Evolutionary conservation across 768 basidiomycete genomes (phyloP), one percentile per base, ranked within the genome.

Genomic region (Tephrocybe sp.): DNA sequence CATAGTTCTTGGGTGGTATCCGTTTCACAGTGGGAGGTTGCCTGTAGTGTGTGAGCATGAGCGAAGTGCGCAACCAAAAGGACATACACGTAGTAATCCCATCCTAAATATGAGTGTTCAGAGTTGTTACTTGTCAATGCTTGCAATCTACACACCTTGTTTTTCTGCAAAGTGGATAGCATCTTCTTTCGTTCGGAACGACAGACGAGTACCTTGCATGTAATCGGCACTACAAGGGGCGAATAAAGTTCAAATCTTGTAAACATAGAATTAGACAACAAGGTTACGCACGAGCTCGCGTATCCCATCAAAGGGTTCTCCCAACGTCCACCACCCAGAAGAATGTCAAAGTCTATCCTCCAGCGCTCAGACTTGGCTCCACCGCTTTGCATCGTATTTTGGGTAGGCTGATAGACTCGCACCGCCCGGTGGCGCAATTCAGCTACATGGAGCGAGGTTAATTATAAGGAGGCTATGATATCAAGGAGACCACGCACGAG

Each of bases 271-370:
- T 6, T 26, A 19, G 18, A 7, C 25, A 44, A 2, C 18, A 21
- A 11, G 15, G 49, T n/a, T 11, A 79, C 89, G 70, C 65, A 95
- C 89, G 92, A 93, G 73, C 87, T 90, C 0, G 94, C 95, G 77
- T 82, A 99, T 36, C 96, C 96, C 92, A 98, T 99, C 57, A 99
- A 67, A 4, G 92, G 92, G 64, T 98, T 99, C 78, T 98, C 94
- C 96, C 96, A 99, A 44, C 96, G 80, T 11, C 91, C 93, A 24
- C 80, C 85, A 27, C 95, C 92, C 50, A 82, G 83, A n/a, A 98
- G 73, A 49, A 84, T 84, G 60, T 98, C 96, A 76, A 86, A 98
- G 68, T 98, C 96, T 61, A 99, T 83, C 56, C 92, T 77, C 96
- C 96, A 99, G 59, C 88, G 84, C 57, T 87, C 80, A 9, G 83